These are phyloP conservation scores for Quercus mongolica DNA, from an alignment of 306 rosid species.

Conservation along the genomic window DNA sequence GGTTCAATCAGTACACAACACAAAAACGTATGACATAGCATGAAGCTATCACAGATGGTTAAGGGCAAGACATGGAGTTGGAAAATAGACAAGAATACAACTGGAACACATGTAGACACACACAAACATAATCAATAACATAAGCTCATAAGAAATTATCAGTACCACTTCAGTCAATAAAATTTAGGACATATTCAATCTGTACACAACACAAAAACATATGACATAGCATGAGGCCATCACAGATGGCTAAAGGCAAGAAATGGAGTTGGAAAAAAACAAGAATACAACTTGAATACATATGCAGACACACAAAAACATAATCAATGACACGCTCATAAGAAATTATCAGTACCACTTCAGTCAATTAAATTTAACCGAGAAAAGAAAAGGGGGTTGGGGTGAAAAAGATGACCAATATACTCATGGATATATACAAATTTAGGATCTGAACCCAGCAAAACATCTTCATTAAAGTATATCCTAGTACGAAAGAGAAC, in stretches of 20 bases:
- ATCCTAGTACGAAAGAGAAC: constrained; percentile 6
- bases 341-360: constrained; percentile 16
- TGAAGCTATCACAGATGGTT: constrained; percentile 16
- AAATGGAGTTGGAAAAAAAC: constrained; percentile 13
- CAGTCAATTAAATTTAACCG: neutral
- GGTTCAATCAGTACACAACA: constrained; percentile 39
- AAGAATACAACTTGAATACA: neutral
- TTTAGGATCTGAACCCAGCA: constrained; percentile 11
- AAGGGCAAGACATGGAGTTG: constrained; percentile 23
- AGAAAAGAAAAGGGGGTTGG: neutral
- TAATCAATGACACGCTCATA: neutral
- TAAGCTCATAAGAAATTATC: constrained; percentile 19
- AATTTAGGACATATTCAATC: constrained; percentile 19
- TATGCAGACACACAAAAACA: neutral
- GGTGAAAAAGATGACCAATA: neutral
- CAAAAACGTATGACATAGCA: constrained; percentile 23
- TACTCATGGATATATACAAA: neutral
- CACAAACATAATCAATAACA: neutral
- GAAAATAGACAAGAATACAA: neutral
- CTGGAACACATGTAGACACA: neutral
- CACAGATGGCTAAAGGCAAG: constrained; percentile 23
- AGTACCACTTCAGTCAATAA: constrained; percentile 5
- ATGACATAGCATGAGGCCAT: constrained; percentile 17
- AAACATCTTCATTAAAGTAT: neutral
- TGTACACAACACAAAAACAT: constrained; percentile 37